Conservation (phyloP, 306 rosid species). For the Echinosophora koreensis region DNA sequence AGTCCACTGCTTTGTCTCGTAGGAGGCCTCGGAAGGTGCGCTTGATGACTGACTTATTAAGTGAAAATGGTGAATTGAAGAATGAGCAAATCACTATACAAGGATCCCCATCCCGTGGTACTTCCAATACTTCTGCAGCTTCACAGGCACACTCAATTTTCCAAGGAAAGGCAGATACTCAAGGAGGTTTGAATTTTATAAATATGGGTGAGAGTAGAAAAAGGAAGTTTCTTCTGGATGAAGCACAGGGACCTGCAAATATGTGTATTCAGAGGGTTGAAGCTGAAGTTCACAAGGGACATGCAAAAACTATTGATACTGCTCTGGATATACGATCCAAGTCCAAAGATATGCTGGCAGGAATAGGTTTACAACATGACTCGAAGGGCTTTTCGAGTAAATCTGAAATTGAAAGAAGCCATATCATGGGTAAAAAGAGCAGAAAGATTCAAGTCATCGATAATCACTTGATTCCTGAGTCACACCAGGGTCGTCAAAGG, state of each 20-base stretch:
- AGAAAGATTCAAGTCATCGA: slow-evolving; percentile 58
- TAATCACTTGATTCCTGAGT: slow-evolving; percentile 54
- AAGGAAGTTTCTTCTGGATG: slow-evolving; percentile 70
- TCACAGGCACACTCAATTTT: slow-evolving; percentile 49
- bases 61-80: slow-evolving; percentile 64
- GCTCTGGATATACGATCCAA: slow-evolving; percentile 51
- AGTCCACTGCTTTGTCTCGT: slow-evolving; percentile 64
- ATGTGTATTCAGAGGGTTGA: slow-evolving; percentile 46
- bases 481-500: slow-evolving; percentile 48
- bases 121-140: slow-evolving; percentile 56
- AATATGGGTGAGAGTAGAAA: slow-evolving; percentile 59
- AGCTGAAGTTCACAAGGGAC: slow-evolving; percentile 54
- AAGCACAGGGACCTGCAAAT: slow-evolving; percentile 54
- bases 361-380: slow-evolving; percentile 52
- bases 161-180: slow-evolving; percentile 60
- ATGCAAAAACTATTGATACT: slow-evolving; percentile 48
- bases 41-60: slow-evolving; percentile 80
- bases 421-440: slow-evolving; percentile 57
- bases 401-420: slow-evolving; percentile 57
- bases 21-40: slow-evolving; percentile 84
- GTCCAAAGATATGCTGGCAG: slow-evolving; percentile 53
- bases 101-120: slow-evolving; percentile 58
- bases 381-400: slow-evolving; percentile 54
- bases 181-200: slow-evolving; percentile 54
- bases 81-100: slow-evolving; percentile 48